Base-by-base conservation (phyloP, 345 rosid genomes). In the Eucalyptus sp. region DNA sequence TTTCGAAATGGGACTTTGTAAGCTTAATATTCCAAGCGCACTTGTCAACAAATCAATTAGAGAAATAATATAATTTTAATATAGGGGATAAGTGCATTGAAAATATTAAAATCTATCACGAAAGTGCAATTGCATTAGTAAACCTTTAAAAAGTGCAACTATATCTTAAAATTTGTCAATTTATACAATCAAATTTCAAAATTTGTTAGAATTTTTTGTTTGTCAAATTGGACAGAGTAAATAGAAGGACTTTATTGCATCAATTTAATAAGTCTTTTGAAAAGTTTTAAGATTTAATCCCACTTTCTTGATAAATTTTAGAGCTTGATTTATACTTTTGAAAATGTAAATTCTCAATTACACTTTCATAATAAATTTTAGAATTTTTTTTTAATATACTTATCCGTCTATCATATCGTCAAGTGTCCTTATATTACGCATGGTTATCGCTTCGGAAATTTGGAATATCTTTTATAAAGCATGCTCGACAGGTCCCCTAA, bases 121-220 rank as follows among this genome's bases (percentile, higher is more conserved):
- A 20, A 52, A 1, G 4, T 52, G 1, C 4, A 56, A 56, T 4
- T 56, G 1, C 0, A 6, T 56, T 1, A 20, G 24, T 22, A 56
- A 56, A 56, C 1, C 24, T 56, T 56, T 10, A 24, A 56, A 56
- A 22, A 24, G 5, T 8, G 29, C 10, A 18, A 52, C 4, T 52
- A 52, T 2, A 7, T 52, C 62, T 10, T 56, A 56, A 56, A 56
- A 56, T 22, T 56, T 56, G 29, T 56, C 62, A 56, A 22, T 9
- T 56, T 24, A 56, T 56, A 24, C 12, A 56, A 56, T 24, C 62
- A 24, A 56, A 10, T 24, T 25, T 22, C 1, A 24, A 56, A 56
- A 24, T 56, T 56, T 56, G 6, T 56, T 56, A 10, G 13, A 22
- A 56, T 56, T 9, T 56, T 56, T 2, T 2, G 1, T 24, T 56